Evolutionary conservation across 2,329 filamentous ascomycete genomes (phyloP), one percentile per base, ranked within the genome.

Genomic region (Scytalidium lignicola): DNA sequence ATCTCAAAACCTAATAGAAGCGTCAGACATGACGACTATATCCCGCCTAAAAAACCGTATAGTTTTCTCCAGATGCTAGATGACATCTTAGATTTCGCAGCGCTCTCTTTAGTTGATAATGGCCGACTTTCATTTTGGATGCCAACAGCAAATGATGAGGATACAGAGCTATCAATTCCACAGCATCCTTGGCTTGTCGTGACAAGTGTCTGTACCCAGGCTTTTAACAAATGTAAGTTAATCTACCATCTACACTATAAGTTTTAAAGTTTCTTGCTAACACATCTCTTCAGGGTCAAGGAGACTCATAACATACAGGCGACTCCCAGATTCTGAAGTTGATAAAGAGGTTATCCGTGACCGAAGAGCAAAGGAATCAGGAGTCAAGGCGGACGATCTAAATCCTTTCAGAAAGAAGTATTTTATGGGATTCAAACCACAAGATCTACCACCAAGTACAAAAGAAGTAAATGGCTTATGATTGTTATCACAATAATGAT

Each of bases 91-190:
- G 78, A 83, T 18, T 97, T 99, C 62, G 84, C 90, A 4, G 79
- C 83, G 1, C 74, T 79, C 12, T 88, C 85, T 1, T 74, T 99
- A 1, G 88, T 96, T 7, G 83, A 89, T 46, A 70, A 82, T 54
- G 93, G 90, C 0, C 77, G 93, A 22, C 67, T 99, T 9, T 88
- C 87, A 7, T 95, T 99, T 74, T 99, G 93, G 93, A 95, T 97
- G 88, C 93, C 93, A 0, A 95, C 90, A 0, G 85, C 90, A 22
- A 90, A 89, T 62, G 84, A 88, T 52, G 80, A 90, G 57, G 79
- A 89, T 43, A 79, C 85, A 50, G 87, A 92, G 62, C 81, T 96
- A 19, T 74, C 81, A 0, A 78, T 92, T 13, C 92, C 92, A 0
- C 77, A 75, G 18, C 90, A 97, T 64, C 86, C 87, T 0, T 81